Base-by-base conservation (phyloP, 108 stramenopile genomes). In the Fragilariopsis cylindrus region DNA sequence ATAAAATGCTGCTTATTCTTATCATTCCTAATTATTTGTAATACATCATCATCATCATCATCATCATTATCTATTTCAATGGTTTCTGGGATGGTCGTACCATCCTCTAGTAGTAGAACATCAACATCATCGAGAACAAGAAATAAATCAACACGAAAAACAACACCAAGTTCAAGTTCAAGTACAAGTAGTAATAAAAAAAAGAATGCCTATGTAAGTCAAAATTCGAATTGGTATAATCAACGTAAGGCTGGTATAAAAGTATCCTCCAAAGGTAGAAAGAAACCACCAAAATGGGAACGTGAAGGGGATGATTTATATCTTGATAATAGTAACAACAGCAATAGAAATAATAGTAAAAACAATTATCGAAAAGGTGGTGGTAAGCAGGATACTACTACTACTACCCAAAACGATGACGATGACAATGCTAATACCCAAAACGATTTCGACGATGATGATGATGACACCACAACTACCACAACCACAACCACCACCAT, bases 261-360 rank as follows among this genome's bases (percentile, higher is more conserved):
- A 73, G 64, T 75, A 6, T 66, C 62, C 18, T 80, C 79, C 21
- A 21, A 44, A 13, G 62, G 62, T 12, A 60, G 81, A 3, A 82
- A 65, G 50, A 84, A 87, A 60, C 77, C 91, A 45, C 91, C 91
- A 1, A 71, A 83, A 67, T 92, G 91, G 91, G 91, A 92, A 83
- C 67, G 73, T 48, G 91, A 92, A 75, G 91, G 91, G 15, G 91
- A 92, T 72, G 60, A 54, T 49, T 67, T 90, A 49, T 90, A 90
- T 73, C 74, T 71, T 12, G 78, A 78, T 48, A 47, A 67, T 9
- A 55, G 7, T 55, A 56, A 19, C 1, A 70, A 15, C 18, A 19
- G 2, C 2, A 63, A 30, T 30, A 19, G 1, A 15, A 12, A 12
- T 63, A 19, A 63, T 63, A 30, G 1, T 42, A 69, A 42, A 48